These are phyloP conservation scores for Trichophyton verrucosum DNA, from an alignment of 2,329 filamentous ascomycete species.

Conservation along the genomic window DNA sequence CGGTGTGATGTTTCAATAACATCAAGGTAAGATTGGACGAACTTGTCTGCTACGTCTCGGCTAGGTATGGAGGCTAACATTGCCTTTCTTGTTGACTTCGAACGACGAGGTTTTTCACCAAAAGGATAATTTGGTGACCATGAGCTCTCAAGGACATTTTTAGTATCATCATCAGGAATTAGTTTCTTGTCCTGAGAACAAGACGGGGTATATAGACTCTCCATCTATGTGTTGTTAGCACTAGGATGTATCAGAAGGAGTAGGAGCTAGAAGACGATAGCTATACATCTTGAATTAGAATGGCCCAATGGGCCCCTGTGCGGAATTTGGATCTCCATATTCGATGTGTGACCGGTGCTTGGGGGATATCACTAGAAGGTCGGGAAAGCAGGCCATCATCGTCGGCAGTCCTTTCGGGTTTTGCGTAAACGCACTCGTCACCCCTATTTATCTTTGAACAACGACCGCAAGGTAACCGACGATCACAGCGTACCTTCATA, in stretches of 20 bases:
- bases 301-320: slow-evolving; percentile 8
- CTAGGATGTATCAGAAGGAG: not conserved
- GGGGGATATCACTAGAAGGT: not conserved
- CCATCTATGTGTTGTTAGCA: slow-evolving; percentile 6
- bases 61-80: slow-evolving; percentile 9
- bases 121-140: not conserved
- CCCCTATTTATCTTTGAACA: slow-evolving; percentile 6
- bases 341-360: slow-evolving; percentile 4
- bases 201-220: slow-evolving; percentile 11
- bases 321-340: slow-evolving; percentile 11
- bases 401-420: not conserved
- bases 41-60: slow-evolving; percentile 29
- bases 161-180: not conserved
- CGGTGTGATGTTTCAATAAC: slow-evolving; percentile 44
- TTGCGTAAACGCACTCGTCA: slow-evolving; percentile 8
- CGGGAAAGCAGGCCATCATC: not conserved
- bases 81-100: slow-evolving; percentile 6
- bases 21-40: slow-evolving; percentile 44
- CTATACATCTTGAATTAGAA: slow-evolving; percentile 7
- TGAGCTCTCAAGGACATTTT: not conserved
- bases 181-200: slow-evolving; percentile 6
- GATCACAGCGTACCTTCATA: slow-evolving; percentile 11
- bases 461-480: slow-evolving; percentile 8
- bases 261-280: not conserved
- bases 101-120: slow-evolving; percentile 1